Percentiles rank a stretch among this genome's conserved stretches.
Evolutionary conservation across 2,329 filamentous ascomycete species (phyloP).

Genomic region (Cladobotryum protrusum): DNA sequence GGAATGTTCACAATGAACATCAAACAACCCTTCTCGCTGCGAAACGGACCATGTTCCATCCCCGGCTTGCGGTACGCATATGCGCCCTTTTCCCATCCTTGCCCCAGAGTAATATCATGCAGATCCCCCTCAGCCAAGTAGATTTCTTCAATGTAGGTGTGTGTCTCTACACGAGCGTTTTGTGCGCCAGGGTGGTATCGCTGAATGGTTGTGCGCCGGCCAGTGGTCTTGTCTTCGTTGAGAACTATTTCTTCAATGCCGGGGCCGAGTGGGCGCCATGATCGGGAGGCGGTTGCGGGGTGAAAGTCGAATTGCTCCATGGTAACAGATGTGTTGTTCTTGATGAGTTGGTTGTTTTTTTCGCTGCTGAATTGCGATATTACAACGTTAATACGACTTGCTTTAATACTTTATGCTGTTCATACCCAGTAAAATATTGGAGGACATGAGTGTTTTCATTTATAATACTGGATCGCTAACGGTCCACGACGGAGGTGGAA

Average conservation of each 20-base stretch:
- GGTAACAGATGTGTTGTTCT: background rate
- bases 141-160: slow-evolving; percentile 34
- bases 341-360: too few species aligned
- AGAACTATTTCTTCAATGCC: slow-evolving; percentile 31
- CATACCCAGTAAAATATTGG: too few species aligned
- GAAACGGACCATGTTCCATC: slow-evolving; percentile 34
- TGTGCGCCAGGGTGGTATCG: slow-evolving; percentile 29
- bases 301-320: slow-evolving; percentile 26
- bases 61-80: slow-evolving; percentile 35
- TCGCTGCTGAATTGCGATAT: too few species aligned
- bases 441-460: too few species aligned
- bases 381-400: too few species aligned
- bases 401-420: too few species aligned
- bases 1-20: slow-evolving; percentile 8
- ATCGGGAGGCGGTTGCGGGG: slow-evolving; percentile 16
- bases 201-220: slow-evolving; percentile 27
- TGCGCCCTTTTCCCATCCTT: slow-evolving; percentile 27
- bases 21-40: slow-evolving; percentile 28
- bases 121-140: slow-evolving; percentile 31
- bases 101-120: slow-evolving; percentile 24
- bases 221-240: slow-evolving; percentile 25
- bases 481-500: too few species aligned
- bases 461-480: too few species aligned
- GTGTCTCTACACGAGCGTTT: slow-evolving; percentile 24
- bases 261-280: slow-evolving; percentile 23